Base-by-base conservation (phyloP, 116 monocot species). In the Cymodocea nodosa region DNA sequence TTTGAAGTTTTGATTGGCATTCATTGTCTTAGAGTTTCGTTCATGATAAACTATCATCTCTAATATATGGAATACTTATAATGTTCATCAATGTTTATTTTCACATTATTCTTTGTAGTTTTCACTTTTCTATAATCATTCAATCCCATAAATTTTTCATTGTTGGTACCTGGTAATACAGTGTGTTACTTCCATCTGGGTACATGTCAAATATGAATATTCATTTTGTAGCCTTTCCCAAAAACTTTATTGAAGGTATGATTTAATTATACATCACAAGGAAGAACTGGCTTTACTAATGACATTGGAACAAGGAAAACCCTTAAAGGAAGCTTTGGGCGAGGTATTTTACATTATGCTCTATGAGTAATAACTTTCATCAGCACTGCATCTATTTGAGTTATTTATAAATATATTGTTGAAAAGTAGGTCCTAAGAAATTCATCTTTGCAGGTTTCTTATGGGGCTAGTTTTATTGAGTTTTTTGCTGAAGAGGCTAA, bases 401-500 rank as follows among this genome's bases (percentile, higher is more conserved):
- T 44, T 44, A 11, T 30, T 30, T 44, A 44, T 44, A 6, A 6
- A 44, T 44, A 44, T 44, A 0, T 44, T 11, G 11, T 44, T 3
- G 23, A 22, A 56, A 56, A 56, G 18, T 40, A 39, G n/a, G 35
- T 61, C 60, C 18, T 39, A 9, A 48, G 19, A 22, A 65, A 24
- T 14, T 65, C 50, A 15, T 65, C 25, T 44, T 50, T 15, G 24
- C 50, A 97, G 97, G 85, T 97, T 74, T 34, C 51, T 23, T 97
- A 97, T 82, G 97, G 97, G 37, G 90, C 91, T 59, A 76, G 56
- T 54, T 97, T 82, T 52, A 78, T 97, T 74, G 97, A 90, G 67
- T 97, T 85, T 75, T 97, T 84, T 75, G 80, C 97, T 19, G 97
- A 97, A 71, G 97, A 97, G 71, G 87, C 87, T 72, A 97, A 97